phyloP scores from a whole-genome alignment of 805 yeast genomes.

The Saccharomycodes ludwigii region DNA sequence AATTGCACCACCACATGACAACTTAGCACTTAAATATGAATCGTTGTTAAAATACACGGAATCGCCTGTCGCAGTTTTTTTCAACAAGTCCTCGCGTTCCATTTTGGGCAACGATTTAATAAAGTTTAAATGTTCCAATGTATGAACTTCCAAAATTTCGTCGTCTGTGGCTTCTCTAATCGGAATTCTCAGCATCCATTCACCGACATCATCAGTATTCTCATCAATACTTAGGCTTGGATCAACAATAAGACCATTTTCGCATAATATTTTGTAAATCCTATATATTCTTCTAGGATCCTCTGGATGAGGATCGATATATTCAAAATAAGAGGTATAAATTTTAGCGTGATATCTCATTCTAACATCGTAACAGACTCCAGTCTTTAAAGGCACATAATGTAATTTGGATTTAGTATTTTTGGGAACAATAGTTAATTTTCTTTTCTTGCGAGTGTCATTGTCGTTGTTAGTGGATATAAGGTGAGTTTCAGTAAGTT shows the following conservation, averaged over 20 bases:
- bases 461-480: too few species aligned
- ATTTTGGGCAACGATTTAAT: conserved; percentile 65
- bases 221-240: conserved; percentile 58
- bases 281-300: conserved; percentile 95
- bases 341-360: conserved; percentile 97
- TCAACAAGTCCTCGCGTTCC: conserved; percentile 63
- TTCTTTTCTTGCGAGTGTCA: too few species aligned
- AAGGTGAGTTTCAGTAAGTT: too few species aligned
- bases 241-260: conserved; percentile 80
- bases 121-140: conserved; percentile 64
- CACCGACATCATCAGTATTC: conserved; percentile 64
- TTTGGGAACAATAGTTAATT: neutral
- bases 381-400: conserved; percentile 74
- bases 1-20: conserved; percentile 94
- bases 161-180: conserved; percentile 80
- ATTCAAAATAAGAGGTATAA: conserved; percentile 82
- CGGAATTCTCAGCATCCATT: conserved; percentile 78
- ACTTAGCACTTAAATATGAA: conserved; percentile 71
- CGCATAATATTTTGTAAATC: conserved; percentile 85
- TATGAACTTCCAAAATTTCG: conserved; percentile 79
- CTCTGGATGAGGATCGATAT: conserved; percentile 97
- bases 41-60: conserved; percentile 92
- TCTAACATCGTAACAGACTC: conserved; percentile 88
- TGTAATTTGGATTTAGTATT: conserved; percentile 12
- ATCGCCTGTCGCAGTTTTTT: conserved; percentile 84